A percentile compares a stretch with the other conserved stretches of the same genome.
Evolutionary conservation across 768 basidiomycete species (phyloP).

Genomic region (Trametes maxima): DNA sequence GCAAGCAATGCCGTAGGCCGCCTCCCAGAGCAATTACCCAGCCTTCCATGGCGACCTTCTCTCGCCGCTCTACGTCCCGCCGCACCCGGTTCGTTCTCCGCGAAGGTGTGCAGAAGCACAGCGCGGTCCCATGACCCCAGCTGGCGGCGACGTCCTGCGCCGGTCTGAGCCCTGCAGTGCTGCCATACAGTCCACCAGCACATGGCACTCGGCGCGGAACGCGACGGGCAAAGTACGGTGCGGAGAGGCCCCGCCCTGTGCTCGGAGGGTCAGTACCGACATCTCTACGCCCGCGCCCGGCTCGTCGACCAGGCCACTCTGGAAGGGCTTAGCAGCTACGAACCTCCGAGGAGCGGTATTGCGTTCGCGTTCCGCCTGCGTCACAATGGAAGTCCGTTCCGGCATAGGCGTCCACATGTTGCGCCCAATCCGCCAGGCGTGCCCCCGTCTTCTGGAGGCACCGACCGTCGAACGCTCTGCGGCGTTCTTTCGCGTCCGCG

Average conservation of each 20-base stretch:
- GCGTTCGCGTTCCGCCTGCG: background rate
- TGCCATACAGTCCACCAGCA: background rate
- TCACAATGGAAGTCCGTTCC: slow-evolving; percentile 11
- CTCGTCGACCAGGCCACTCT: background rate
- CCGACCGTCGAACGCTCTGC: background rate
- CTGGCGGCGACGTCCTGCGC: slow-evolving; percentile 6
- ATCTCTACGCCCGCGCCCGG: background rate
- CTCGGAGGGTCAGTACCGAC: background rate
- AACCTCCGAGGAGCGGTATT: slow-evolving; percentile 8
- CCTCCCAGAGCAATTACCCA: background rate
- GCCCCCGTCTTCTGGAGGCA: slow-evolving; percentile 15
- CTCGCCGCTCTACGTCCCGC: slow-evolving; percentile 10
- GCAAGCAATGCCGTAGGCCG: slow-evolving; percentile 4
- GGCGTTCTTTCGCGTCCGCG: background rate
- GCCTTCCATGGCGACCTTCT: background rate
- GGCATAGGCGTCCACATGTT: slow-evolving; percentile 11
- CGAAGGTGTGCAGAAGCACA: slow-evolving; percentile 12
- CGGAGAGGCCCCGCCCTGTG: background rate
- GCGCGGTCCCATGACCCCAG: slow-evolving; percentile 3
- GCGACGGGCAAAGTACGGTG: background rate
- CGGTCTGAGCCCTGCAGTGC: background rate
- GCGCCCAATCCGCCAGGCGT: slow-evolving; percentile 5
- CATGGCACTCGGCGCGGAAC: background rate
- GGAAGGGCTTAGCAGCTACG: slow-evolving; percentile 5
- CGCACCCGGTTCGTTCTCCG: background rate